A percentile compares a stretch with the other conserved stretches of the same genome.
Conservation (phyloP, 495 filamentous ascomycete species). For the Filosporella fistucella region DNA sequence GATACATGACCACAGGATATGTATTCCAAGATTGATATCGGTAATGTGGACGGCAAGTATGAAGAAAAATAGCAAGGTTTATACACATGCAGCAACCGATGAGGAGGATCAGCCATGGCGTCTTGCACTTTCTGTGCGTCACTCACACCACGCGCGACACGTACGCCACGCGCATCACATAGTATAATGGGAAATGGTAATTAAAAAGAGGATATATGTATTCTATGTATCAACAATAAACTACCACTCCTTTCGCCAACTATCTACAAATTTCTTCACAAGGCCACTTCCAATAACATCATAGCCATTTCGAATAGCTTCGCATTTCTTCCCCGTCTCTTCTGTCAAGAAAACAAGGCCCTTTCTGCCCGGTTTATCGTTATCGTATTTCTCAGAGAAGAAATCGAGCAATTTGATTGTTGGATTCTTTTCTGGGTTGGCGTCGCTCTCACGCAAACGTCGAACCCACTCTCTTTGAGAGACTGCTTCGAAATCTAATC, state of each 20-base stretch:
- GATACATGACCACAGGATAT: no score
- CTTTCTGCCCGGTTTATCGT: constrained; percentile 13
- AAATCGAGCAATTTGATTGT: constrained; percentile 55
- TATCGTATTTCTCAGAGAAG: constrained; percentile 42
- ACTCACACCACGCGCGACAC: no score
- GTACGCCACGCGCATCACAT: no score
- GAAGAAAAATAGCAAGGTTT: no score
- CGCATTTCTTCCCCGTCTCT: constrained; percentile 19
- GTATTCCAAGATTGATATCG: no score
- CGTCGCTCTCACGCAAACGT: constrained; percentile 38
- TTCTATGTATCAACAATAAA: no score
- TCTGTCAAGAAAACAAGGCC: constrained; percentile 14
- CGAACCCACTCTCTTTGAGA: constrained; percentile 44
- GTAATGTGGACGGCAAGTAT: no score
- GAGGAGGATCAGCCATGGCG: no score
- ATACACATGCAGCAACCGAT: no score
- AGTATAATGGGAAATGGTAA: no score
- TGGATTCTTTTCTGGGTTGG: constrained; percentile 53
- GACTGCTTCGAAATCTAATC: constrained; percentile 41
- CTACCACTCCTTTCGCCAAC: constrained; percentile 18
- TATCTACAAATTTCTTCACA: constrained; percentile 22
- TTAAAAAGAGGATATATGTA: no score
- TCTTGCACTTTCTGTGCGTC: no score
- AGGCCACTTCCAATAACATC: constrained; percentile 25
- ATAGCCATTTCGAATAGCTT: constrained; percentile 17